Conservation (phyloP, 2,329 filamentous ascomycete species). For the Arthroderma uncinatum region DNA sequence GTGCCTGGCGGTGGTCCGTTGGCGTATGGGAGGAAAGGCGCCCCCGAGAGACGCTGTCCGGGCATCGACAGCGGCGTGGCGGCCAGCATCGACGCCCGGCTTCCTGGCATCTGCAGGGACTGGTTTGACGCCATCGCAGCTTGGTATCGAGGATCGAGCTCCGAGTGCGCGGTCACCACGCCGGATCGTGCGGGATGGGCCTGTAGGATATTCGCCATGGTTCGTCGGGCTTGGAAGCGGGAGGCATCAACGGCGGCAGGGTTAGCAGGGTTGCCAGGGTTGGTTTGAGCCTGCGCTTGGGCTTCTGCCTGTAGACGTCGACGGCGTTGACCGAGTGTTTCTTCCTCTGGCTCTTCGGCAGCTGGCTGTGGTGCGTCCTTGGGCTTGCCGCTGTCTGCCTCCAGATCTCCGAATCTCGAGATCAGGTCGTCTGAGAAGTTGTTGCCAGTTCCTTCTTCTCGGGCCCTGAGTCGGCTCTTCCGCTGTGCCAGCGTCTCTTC, state of each 20-base stretch:
- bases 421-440: constrained; percentile 37
- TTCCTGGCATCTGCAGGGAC: constrained; percentile 1
- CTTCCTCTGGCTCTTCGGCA: constrained; percentile 23
- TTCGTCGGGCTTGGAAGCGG: constrained; percentile 28
- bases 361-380: neutral
- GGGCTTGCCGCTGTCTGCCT: neutral
- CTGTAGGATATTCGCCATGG: constrained; percentile 42
- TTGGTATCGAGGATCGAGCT: neutral
- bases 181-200: constrained; percentile 38
- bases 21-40: neutral
- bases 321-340: constrained; percentile 38
- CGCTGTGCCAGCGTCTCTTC: constrained; percentile 40
- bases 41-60: neutral
- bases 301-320: constrained; percentile 36
- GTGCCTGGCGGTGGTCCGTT: neutral
- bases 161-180: constrained; percentile 5
- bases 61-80: neutral
- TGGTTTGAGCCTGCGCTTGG: neutral
- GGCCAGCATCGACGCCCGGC: neutral
- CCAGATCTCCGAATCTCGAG: constrained; percentile 27
- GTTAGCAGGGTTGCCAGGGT: constrained; percentile 14
- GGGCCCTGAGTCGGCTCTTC: constrained; percentile 29
- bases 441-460: constrained; percentile 15
- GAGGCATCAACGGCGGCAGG: neutral
- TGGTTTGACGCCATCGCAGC: constrained; percentile 4